phyloP scores from a whole-genome alignment of 1,284 basidiomycete species.

The Peniophora sp. region DNA sequence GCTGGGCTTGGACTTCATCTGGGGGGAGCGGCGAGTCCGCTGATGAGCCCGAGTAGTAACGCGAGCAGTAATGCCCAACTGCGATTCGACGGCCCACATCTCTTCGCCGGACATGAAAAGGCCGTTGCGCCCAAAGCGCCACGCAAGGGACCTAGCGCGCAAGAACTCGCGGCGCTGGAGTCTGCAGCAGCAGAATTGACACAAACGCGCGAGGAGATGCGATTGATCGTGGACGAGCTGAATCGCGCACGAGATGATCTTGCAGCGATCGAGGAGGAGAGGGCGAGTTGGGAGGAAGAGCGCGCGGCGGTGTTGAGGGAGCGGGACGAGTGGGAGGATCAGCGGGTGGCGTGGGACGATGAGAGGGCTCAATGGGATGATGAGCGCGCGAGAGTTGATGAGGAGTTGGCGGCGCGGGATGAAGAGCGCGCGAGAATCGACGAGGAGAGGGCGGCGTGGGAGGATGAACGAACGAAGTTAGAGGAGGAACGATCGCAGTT shows the following conservation, averaged over 20 bases:
- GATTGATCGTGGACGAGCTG: no score
- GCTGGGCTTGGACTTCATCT: conserved; percentile 40
- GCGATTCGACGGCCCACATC: conserved; percentile 73
- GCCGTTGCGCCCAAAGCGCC: conserved; percentile 43
- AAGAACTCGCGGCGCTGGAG: conserved; percentile 1
- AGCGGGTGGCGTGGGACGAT: conserved; percentile 4
- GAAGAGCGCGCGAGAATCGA: not conserved
- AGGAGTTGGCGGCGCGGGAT: not conserved
- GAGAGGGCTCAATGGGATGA: not conserved
- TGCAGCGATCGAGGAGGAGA: conserved; percentile 14
- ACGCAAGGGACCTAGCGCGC: conserved; percentile 22
- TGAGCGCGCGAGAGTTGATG: conserved; percentile 1
- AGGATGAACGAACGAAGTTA: not conserved
- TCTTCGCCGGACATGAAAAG: conserved; percentile 71
- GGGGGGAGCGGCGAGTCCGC: conserved; percentile 42
- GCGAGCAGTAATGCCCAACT: conserved; percentile 33
- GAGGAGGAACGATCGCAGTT: conserved; percentile 4
- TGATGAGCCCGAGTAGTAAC: conserved; percentile 37
- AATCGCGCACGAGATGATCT: conserved; percentile 41
- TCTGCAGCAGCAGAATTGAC: no score
- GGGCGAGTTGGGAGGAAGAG: conserved; percentile 17
- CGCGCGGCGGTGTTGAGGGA: conserved; percentile 4
- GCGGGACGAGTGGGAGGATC: conserved; percentile 3
- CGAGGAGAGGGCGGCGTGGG: not conserved
- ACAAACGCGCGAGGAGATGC: no score